These are phyloP conservation scores for Suhomyces canberraensis DNA, from an alignment of 805 yeast genomes.

Conservation along the genomic window DNA sequence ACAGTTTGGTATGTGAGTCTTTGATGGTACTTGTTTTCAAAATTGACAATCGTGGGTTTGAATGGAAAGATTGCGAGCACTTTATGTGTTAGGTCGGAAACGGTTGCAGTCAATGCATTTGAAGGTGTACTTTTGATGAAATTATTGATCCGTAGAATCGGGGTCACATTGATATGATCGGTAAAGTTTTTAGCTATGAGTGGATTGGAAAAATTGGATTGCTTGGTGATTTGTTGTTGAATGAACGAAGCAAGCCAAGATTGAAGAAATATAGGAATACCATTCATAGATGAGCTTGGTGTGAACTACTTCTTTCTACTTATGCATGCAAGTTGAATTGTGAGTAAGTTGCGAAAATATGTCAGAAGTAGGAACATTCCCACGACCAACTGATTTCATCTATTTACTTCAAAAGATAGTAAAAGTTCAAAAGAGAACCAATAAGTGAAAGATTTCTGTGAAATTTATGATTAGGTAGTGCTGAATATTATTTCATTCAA, in stretches of 20 bases:
- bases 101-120: conserved; percentile 26
- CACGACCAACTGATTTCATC: no score
- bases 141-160: conserved; percentile 26
- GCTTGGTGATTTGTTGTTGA: neutral
- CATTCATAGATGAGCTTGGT: no score
- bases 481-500: no score
- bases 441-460: no score
- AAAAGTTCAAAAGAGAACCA: no score
- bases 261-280: neutral
- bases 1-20: conserved; percentile 33
- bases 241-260: neutral
- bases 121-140: conserved; percentile 20
- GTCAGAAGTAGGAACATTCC: no score
- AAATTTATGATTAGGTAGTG: no score
- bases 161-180: conserved; percentile 13
- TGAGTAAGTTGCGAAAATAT: no score
- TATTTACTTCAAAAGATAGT: no score
- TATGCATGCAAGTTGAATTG: no score
- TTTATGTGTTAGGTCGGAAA: conserved; percentile 32
- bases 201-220: neutral
- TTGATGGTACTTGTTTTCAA: conserved; percentile 29
- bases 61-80: conserved; percentile 29
- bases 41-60: conserved; percentile 21
- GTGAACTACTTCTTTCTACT: no score
- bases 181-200: neutral